Conservation (phyloP, 75 land plant species). For the Cryptomeria japonica region DNA sequence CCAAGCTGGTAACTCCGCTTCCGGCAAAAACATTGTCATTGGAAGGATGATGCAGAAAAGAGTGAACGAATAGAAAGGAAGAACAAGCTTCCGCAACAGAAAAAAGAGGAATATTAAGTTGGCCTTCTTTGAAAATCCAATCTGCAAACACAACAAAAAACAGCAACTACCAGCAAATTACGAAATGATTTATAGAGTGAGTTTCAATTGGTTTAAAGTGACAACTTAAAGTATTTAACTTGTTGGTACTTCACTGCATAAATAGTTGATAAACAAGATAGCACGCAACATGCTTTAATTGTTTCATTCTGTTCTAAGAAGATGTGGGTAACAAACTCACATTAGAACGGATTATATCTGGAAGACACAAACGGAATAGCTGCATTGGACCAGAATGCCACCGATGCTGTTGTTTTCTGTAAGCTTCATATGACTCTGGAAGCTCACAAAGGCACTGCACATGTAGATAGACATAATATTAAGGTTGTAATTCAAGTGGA, state of each 20-base stretch:
- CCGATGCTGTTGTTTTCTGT: conserved; percentile 62
- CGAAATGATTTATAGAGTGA: background rate
- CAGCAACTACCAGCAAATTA: background rate
- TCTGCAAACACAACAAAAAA: conserved; percentile 29
- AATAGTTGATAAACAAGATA: background rate
- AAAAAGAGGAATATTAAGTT: conserved; percentile 69
- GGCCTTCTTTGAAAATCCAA: conserved; percentile 48
- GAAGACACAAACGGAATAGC: conserved; percentile 47
- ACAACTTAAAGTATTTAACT: background rate
- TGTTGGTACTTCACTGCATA: background rate
- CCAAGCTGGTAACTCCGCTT: conserved; percentile 71
- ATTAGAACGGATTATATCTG: conserved; percentile 48
- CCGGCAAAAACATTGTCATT: conserved; percentile 77
- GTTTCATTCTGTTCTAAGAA: background rate
- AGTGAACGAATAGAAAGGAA: conserved; percentile 76
- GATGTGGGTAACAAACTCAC: conserved; percentile 11
- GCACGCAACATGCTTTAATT: background rate
- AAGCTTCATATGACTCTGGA: conserved; percentile 70
- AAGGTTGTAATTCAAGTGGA: background rate
- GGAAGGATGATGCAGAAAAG: conserved; percentile 80
- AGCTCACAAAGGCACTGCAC: conserved; percentile 78
- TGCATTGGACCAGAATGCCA: conserved; percentile 80
- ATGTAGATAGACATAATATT: background rate
- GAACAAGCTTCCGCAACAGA: conserved; percentile 65
- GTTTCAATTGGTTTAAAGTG: background rate